Percentiles rank a stretch among this genome's conserved stretches.
These are phyloP conservation scores for Cladobotryum mycophilum DNA, from an alignment of 2,329 filamentous ascomycete genomes.

Conservation along the genomic window DNA sequence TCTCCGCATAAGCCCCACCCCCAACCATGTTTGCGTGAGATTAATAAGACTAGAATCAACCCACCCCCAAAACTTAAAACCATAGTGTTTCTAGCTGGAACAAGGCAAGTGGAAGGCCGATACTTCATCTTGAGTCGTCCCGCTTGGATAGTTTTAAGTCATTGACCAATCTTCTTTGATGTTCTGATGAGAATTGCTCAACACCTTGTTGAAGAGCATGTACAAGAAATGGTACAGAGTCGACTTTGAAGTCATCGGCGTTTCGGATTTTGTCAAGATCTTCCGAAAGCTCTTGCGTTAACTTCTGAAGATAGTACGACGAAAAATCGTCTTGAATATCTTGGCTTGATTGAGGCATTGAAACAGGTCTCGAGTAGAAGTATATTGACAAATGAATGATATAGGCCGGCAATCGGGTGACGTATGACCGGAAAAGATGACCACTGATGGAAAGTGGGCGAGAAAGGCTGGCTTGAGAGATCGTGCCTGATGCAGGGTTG, in stretches of 20 bases:
- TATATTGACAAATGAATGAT: not conserved
- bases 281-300: slow-evolving; percentile 65
- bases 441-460: no score
- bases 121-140: not conserved
- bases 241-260: slow-evolving; percentile 64
- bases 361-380: not conserved
- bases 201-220: slow-evolving; percentile 63
- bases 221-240: slow-evolving; percentile 59
- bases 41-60: no score
- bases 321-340: slow-evolving; percentile 42
- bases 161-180: slow-evolving; percentile 27
- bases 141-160: not conserved
- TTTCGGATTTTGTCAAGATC: slow-evolving; percentile 64
- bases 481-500: no score
- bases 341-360: slow-evolving; percentile 2
- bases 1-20: no score
- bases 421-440: no score
- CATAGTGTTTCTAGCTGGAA: no score
- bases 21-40: no score
- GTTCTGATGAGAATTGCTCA: slow-evolving; percentile 46
- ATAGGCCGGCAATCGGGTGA: no score
- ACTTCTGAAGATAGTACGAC: slow-evolving; percentile 62
- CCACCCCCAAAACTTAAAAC: no score
- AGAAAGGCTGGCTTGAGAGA: no score
- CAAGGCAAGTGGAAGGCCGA: no score